Evolutionary conservation across 1,284 basidiomycete genomes (phyloP).

Genomic region (Cryptococcus jaspeensis): DNA sequence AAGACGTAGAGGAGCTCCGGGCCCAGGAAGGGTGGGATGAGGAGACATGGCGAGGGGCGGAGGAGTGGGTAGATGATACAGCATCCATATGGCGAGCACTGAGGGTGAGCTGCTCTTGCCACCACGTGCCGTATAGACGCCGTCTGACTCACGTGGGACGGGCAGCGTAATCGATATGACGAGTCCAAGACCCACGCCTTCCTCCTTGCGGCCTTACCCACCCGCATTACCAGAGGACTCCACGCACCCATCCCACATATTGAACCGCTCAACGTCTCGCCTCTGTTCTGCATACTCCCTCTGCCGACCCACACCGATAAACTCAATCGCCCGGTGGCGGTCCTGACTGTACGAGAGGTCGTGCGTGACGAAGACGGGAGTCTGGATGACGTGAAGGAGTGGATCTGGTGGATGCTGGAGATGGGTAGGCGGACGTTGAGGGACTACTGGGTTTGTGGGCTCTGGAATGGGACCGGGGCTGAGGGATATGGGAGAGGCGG

Average conservation of each 20-base stretch:
- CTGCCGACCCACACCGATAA: conserved; percentile 33
- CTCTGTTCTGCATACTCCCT: conserved; percentile 42
- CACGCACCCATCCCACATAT: conserved; percentile 32
- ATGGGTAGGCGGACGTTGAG: conserved; percentile 33
- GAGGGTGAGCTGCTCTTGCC: conserved; percentile 30
- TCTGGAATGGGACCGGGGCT: conserved; percentile 9
- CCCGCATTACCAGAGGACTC: conserved; percentile 26
- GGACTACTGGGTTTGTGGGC: conserved; percentile 37
- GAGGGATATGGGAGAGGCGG: conserved; percentile 4
- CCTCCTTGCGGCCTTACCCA: conserved; percentile 26
- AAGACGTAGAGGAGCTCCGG: conserved; percentile 37
- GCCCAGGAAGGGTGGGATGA: conserved; percentile 45
- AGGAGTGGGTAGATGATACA: conserved; percentile 41
- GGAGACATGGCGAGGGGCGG: conserved; percentile 29
- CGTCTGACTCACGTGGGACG: neutral
- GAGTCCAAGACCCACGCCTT: conserved; percentile 24
- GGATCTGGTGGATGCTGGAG: conserved; percentile 48
- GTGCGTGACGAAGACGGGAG: conserved; percentile 34
- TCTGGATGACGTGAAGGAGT: conserved; percentile 43
- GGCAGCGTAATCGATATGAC: conserved; percentile 42
- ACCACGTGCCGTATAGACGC: neutral
- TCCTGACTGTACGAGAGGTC: conserved; percentile 41
- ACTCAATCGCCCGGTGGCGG: conserved; percentile 40
- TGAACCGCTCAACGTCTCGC: conserved; percentile 23
- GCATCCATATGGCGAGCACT: conserved; percentile 42